Evolutionary conservation across 1,139 yeast species (phyloP).

Genomic region (Wickerhamiella pararugosa): DNA sequence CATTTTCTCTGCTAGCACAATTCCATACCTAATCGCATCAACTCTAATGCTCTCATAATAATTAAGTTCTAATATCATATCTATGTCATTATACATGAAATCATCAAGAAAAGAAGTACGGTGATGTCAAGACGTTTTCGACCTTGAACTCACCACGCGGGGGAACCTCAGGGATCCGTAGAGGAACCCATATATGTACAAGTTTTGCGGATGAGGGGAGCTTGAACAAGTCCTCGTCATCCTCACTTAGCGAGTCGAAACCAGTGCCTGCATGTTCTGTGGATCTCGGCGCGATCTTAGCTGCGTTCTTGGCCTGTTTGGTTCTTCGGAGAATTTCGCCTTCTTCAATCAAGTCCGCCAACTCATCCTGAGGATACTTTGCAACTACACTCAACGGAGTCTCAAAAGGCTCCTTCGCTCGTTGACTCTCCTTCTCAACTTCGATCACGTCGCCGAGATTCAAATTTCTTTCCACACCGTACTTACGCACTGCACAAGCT

Average conservation of each 20-base stretch:
- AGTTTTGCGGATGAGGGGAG: conserved; percentile 6
- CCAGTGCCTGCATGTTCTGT: conserved; percentile 27
- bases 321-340: conserved; percentile 5
- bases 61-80: neutral
- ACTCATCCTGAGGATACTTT: conserved; percentile 17
- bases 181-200: conserved; percentile 37
- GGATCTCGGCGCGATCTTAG: conserved; percentile 12
- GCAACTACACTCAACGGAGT: conserved; percentile 60
- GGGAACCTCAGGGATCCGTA: conserved; percentile 63
- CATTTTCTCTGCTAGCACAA: neutral
- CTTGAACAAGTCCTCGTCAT: conserved; percentile 11
- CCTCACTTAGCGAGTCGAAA: conserved; percentile 14
- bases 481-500: conserved; percentile 16
- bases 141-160: conserved; percentile 77
- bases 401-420: conserved; percentile 20
- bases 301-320: conserved; percentile 4
- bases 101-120: conserved; percentile 56
- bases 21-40: neutral
- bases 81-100: neutral
- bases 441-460: conserved; percentile 47
- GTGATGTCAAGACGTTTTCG: conserved; percentile 49
- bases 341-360: conserved; percentile 15
- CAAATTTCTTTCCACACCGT: conserved; percentile 27
- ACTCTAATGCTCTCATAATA: neutral
- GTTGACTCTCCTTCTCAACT: conserved; percentile 50